Evolutionary conservation across 352 stramenopile genomes (phyloP).

Genomic region (Globisporangium middletonii): DNA sequence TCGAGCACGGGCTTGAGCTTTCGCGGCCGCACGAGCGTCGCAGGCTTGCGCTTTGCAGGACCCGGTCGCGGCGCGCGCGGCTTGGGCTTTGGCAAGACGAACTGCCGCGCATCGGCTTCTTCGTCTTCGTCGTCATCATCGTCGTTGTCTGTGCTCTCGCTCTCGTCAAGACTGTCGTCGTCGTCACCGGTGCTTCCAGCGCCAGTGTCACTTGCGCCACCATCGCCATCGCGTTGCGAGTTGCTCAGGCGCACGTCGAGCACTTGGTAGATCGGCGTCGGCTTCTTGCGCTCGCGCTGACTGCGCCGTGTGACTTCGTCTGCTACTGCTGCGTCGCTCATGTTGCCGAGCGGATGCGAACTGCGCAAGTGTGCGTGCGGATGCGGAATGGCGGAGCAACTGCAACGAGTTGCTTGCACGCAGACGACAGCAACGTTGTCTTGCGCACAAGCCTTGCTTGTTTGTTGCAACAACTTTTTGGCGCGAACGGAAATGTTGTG

Average conservation of each 20-base stretch:
- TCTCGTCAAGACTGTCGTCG: slow-evolving; percentile 21
- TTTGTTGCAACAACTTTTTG: too few relatives aligned
- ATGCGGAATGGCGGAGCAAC: too few relatives aligned
- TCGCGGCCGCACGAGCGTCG: slow-evolving; percentile 12
- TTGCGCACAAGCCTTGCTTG: too few relatives aligned
- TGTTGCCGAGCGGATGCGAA: too few relatives aligned
- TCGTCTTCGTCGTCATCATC: slow-evolving; percentile 14
- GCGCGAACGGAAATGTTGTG: too few relatives aligned
- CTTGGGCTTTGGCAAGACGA: slow-evolving; percentile 10
- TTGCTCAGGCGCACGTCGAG: slow-evolving; percentile 31
- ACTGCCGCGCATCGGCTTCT: slow-evolving; percentile 15
- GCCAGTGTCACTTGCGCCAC: not conserved
- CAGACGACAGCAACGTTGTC: too few relatives aligned
- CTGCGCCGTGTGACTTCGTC: slow-evolving; percentile 34
- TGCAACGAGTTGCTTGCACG: too few relatives aligned
- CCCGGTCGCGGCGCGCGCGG: not conserved
- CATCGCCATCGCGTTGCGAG: not conserved
- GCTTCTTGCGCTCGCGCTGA: slow-evolving; percentile 55
- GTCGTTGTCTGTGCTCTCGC: slow-evolving; percentile 9
- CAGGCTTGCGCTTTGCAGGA: slow-evolving; percentile 12
- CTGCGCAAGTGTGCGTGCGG: too few relatives aligned
- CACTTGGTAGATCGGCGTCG: slow-evolving; percentile 67
- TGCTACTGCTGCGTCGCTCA: too few relatives aligned
- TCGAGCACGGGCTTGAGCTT: slow-evolving; percentile 28
- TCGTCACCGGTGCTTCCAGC: not conserved